A percentile compares a stretch with the other conserved stretches of the same genome.
phyloP scores from a whole-genome alignment of 2,329 filamentous ascomycete species.

The Epichloe coenophiala region DNA sequence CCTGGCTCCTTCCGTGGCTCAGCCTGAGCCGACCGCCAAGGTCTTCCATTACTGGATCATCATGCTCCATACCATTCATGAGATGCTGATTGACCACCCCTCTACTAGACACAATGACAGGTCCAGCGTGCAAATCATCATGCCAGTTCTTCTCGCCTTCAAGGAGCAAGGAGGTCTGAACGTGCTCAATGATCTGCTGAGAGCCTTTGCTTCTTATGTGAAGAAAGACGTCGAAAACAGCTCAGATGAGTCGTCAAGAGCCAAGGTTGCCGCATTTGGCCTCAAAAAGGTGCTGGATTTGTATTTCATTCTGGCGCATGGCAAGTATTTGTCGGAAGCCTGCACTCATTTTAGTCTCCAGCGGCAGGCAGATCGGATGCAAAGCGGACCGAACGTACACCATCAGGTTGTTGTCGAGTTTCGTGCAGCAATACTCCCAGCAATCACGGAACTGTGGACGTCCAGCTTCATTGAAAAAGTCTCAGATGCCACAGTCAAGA shows the following conservation, averaged over 20 bases:
- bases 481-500: constrained; percentile 61
- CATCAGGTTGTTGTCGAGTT: constrained; percentile 78
- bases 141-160: constrained; percentile 75
- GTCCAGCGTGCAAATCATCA: constrained; percentile 42
- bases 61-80: constrained; percentile 62
- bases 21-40: constrained; percentile 36
- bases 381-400: constrained; percentile 29
- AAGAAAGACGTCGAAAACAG: constrained; percentile 25
- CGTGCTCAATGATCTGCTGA: constrained; percentile 57
- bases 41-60: constrained; percentile 74
- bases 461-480: constrained; percentile 73
- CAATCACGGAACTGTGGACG: constrained; percentile 69
- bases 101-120: constrained; percentile 33
- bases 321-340: constrained; percentile 71
- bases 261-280: constrained; percentile 38
- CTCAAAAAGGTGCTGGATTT: constrained; percentile 78
- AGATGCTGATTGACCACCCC: constrained; percentile 61
- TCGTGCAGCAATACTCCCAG: constrained; percentile 64
- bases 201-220: constrained; percentile 39
- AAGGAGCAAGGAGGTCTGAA: constrained; percentile 67
- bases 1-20: constrained; percentile 35
- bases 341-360: constrained; percentile 38
- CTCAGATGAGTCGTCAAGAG: constrained; percentile 29
- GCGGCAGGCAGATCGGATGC: constrained; percentile 28
- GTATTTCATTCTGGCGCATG: constrained; percentile 60